Evolutionary conservation across 176 grass and related monocot genomes (phyloP).

Genomic region (Musa beccarii): DNA sequence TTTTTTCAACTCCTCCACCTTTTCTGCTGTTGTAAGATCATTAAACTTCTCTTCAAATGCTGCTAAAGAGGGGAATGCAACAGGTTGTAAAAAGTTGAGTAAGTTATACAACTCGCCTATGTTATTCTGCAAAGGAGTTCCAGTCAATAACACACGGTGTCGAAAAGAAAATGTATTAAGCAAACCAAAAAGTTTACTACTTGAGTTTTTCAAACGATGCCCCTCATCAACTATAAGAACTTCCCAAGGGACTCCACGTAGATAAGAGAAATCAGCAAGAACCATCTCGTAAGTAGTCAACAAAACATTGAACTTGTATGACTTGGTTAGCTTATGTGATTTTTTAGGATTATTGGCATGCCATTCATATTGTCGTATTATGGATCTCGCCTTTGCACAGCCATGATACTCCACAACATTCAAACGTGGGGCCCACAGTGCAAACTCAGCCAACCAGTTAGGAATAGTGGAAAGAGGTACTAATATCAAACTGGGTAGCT

Average conservation of each 20-base stretch:
- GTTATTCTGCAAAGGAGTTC: constrained; percentile 96
- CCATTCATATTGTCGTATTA: constrained; percentile 98
- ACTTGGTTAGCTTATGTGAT: constrained; percentile 47
- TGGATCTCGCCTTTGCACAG: constrained; percentile 74
- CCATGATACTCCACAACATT: constrained; percentile 99
- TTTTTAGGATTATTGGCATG: constrained; percentile 48
- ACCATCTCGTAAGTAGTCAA: constrained; percentile 98
- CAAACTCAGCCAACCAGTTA: constrained; percentile 95
- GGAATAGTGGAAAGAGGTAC: constrained; percentile 98
- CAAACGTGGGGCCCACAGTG: constrained; percentile 90
- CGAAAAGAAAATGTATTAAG: constrained; percentile 86
- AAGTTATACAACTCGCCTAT: constrained; percentile 98
- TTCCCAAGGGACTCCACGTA: constrained; percentile 89
- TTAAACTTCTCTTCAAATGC: constrained; percentile 97
- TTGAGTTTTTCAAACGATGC: constrained; percentile 91
- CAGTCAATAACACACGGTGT: constrained; percentile 92
- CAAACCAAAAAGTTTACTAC: constrained; percentile 90
- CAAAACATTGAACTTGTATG: constrained; percentile 86
- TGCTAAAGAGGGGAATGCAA: constrained; percentile 80
- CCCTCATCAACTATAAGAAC: constrained; percentile 98
- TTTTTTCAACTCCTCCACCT: constrained; percentile 99
- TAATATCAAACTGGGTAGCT: constrained; percentile 68
- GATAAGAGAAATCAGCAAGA: constrained; percentile 74
- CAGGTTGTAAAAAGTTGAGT: constrained; percentile 88
- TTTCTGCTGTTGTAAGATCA: constrained; percentile 91